These are phyloP conservation scores for Mycena venus DNA, from an alignment of 768 basidiomycete species.

Conservation along the genomic window DNA sequence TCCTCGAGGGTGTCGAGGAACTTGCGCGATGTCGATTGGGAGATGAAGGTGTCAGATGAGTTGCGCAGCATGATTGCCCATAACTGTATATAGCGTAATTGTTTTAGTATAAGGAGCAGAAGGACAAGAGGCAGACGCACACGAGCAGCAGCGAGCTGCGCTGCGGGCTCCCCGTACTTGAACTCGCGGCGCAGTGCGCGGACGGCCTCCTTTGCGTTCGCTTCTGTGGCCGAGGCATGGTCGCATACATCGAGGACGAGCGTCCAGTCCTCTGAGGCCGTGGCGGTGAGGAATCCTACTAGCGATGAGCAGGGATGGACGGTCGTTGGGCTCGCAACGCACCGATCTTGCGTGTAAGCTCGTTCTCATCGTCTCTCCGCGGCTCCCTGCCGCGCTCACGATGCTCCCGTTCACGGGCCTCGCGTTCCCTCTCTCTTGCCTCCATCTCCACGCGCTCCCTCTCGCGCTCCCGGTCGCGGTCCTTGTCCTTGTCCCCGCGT, in stretches of 20 bases:
- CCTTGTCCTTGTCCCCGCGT: constrained; percentile 10
- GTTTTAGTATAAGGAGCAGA: neutral
- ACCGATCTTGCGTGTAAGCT: constrained; percentile 83
- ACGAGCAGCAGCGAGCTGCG: constrained; percentile 82
- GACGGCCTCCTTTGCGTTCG: constrained; percentile 86
- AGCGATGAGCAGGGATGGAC: neutral
- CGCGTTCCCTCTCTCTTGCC: constrained; percentile 17
- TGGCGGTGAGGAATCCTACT: constrained; percentile 80
- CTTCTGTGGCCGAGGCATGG: constrained; percentile 78
- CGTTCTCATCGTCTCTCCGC: constrained; percentile 63
- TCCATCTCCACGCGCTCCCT: constrained; percentile 27
- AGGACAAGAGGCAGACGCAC: constrained; percentile 53
- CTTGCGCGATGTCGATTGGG: constrained; percentile 79
- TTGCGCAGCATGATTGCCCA: constrained; percentile 95
- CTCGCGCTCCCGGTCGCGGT: constrained; percentile 30
- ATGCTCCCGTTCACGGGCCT: constrained; percentile 24
- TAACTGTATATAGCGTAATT: constrained; percentile 57
- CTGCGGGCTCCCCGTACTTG: constrained; percentile 84
- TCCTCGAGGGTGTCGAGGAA: constrained; percentile 87
- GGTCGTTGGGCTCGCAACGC: constrained; percentile 44
- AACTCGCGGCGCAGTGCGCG: constrained; percentile 88
- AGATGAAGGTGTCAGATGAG: constrained; percentile 77
- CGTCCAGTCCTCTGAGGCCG: constrained; percentile 85
- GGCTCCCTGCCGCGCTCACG: constrained; percentile 39
- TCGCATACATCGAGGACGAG: constrained; percentile 91